Evolutionary conservation across 2,329 filamentous ascomycete genomes (phyloP).

Genomic region (Talaromyces islandicus): DNA sequence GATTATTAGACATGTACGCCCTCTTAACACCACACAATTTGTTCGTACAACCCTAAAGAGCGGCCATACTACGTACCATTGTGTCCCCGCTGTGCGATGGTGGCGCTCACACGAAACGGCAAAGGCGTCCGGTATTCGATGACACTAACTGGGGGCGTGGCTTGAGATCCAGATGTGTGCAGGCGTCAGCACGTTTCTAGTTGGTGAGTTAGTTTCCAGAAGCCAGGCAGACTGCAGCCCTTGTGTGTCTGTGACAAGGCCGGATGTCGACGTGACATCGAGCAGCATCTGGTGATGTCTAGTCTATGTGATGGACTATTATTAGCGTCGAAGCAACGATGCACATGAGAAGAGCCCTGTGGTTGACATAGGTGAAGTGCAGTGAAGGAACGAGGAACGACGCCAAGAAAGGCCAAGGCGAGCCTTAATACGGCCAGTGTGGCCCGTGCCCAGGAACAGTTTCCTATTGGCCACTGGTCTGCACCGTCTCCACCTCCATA

Average conservation of each 20-base stretch:
- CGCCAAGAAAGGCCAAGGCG: background rate
- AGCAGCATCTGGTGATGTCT: background rate
- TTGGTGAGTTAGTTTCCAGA: background rate
- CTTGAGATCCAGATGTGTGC: background rate
- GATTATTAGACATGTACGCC: background rate
- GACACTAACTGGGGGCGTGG: background rate
- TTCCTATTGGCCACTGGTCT: background rate
- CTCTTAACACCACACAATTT: background rate
- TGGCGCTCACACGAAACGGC: background rate
- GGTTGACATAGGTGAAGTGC: background rate
- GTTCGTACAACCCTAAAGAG: background rate
- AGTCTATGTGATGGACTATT: background rate
- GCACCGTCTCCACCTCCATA: background rate
- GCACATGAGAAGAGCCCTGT: background rate
- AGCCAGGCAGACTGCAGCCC: background rate
- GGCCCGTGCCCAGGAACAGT: background rate
- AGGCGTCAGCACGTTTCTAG: background rate
- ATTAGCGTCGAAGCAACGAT: background rate
- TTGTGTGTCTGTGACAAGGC: background rate
- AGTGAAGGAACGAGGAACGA: background rate
- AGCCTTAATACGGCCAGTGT: background rate
- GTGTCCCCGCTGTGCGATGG: background rate
- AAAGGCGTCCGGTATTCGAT: background rate
- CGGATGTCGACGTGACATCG: background rate
- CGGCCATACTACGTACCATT: background rate